Conservation (phyloP, 2,329 filamentous ascomycete species). For the Diaporthe sp. region DNA sequence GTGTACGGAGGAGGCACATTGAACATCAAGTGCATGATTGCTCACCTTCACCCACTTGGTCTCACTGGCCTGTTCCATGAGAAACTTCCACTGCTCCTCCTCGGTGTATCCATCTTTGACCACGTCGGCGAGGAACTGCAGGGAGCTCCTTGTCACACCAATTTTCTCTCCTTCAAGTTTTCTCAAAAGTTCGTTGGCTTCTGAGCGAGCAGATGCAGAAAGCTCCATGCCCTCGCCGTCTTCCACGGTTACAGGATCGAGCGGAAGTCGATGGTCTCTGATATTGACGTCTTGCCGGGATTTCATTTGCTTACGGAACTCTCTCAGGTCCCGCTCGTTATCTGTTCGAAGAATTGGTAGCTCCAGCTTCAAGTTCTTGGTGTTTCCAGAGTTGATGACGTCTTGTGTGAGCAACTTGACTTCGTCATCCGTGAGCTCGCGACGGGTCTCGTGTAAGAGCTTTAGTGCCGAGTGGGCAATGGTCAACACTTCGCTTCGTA, state of each 20-base stretch:
- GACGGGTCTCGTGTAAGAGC: conserved; percentile 26
- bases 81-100: conserved; percentile 38
- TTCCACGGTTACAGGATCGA: conserved; percentile 43
- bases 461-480: conserved; percentile 14
- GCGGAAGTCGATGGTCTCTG: conserved; percentile 44
- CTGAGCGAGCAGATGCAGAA: conserved; percentile 24
- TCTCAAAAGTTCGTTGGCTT: conserved; percentile 37
- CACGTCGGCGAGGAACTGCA: conserved; percentile 42
- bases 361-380: conserved; percentile 44
- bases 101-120: conserved; percentile 43
- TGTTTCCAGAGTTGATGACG: background rate
- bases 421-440: conserved; percentile 28
- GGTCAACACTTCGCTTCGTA: background rate
- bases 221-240: conserved; percentile 47
- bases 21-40: background rate
- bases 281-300: conserved; percentile 37
- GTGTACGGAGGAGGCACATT: accelerated
- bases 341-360: conserved; percentile 46
- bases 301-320: conserved; percentile 38
- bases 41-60: conserved; percentile 44
- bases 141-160: conserved; percentile 42
- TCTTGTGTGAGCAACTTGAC: conserved; percentile 21
- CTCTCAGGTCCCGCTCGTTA: conserved; percentile 44
- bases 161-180: conserved; percentile 43
- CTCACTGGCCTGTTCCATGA: conserved; percentile 22